These are phyloP conservation scores for Monosporascus sp. DNA, from an alignment of 2,329 filamentous ascomycete species.

Conservation along the genomic window DNA sequence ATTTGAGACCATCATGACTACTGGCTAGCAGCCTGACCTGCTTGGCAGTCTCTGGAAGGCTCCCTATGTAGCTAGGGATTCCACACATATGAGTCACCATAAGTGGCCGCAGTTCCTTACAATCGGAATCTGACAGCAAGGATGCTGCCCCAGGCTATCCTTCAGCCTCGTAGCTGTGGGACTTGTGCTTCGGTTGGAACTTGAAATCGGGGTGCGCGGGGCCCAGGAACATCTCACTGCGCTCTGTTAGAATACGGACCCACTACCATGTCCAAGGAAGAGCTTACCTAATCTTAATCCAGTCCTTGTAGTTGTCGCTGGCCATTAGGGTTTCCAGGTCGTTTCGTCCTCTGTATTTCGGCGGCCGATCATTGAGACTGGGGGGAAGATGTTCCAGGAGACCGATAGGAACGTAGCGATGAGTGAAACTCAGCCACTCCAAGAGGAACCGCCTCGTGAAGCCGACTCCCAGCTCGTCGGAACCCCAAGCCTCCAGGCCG, in stretches of 20 bases:
- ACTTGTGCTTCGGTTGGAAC: constrained; percentile 97
- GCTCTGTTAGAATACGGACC: constrained; percentile 7
- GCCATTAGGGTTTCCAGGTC: constrained; percentile 92
- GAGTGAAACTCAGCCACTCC: constrained; percentile 92
- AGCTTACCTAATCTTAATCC: constrained; percentile 93
- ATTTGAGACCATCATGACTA: too few relatives aligned
- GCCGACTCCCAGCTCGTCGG: constrained; percentile 88
- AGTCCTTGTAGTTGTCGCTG: constrained; percentile 90
- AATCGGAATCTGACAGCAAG: background rate
- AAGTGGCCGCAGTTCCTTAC: background rate
- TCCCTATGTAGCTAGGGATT: too few relatives aligned
- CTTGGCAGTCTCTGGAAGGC: too few relatives aligned
- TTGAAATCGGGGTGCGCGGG: constrained; percentile 85
- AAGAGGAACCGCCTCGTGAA: constrained; percentile 88
- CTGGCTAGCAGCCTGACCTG: too few relatives aligned
- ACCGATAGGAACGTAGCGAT: constrained; percentile 87
- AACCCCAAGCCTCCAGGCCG: constrained; percentile 91
- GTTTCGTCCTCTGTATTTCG: constrained; percentile 75
- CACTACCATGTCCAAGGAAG: background rate
- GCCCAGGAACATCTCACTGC: constrained; percentile 94
- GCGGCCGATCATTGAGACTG: constrained; percentile 82
- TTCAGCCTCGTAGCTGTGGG: constrained; percentile 79
- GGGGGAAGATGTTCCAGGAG: constrained; percentile 85
- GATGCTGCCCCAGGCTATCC: constrained; percentile 37
- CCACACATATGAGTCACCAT: too few relatives aligned